phyloP scores from a whole-genome alignment of 179 eudicot genomes.

The Sideroxylon spinosum region DNA sequence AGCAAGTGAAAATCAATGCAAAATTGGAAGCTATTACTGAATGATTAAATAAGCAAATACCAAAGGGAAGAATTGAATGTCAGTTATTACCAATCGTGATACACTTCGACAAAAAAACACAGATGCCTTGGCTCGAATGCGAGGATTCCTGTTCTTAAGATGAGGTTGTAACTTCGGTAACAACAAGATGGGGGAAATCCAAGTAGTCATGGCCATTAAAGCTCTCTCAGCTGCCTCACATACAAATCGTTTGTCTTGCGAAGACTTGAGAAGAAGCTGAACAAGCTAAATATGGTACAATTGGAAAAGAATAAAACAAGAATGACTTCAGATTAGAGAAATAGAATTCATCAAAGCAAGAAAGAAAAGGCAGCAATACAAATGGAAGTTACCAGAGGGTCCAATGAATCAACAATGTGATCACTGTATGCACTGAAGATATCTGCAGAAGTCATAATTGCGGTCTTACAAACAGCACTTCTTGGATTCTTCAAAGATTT shows the following conservation, averaged over 20 bases:
- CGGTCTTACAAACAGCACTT: conserved; percentile 70
- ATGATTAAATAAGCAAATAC: too few relatives aligned
- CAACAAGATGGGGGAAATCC: conserved; percentile 44
- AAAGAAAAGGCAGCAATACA: background rate
- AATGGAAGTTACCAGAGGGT: conserved; percentile 42
- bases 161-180: conserved; percentile 54
- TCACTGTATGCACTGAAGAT: conserved; percentile 52
- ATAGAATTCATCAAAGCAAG: background rate
- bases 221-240: conserved; percentile 69
- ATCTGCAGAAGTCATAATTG: conserved; percentile 62
- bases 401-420: conserved; percentile 47
- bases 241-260: conserved; percentile 65
- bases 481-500: conserved; percentile 70
- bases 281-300: conserved; percentile 37
- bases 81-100: conserved; percentile 44
- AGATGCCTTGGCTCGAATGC: conserved; percentile 70
- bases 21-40: too few relatives aligned
- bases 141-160: conserved; percentile 57
- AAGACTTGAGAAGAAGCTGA: conserved; percentile 65
- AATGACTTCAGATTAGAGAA: background rate
- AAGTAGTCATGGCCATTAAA: conserved; percentile 46
- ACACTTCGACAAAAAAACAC: conserved; percentile 52
- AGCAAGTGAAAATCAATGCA: too few relatives aligned
- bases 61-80: conserved; percentile 2
- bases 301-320: background rate